Percentiles rank a stretch among this genome's conserved stretches.
phyloP scores from a whole-genome alignment of 495 filamentous ascomycete genomes.

The Daldinia caldariorum region DNA sequence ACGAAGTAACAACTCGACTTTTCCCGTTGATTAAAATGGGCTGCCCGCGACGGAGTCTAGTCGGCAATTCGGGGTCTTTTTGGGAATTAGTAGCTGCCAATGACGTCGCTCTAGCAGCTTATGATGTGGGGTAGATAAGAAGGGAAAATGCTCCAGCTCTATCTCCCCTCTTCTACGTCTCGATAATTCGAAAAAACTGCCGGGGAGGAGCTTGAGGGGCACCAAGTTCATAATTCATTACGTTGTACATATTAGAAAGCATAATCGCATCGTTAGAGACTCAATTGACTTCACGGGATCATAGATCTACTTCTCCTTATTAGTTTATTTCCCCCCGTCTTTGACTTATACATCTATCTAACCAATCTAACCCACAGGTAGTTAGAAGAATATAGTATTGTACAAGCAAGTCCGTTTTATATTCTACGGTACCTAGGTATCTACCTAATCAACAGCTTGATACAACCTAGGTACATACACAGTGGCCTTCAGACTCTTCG shows the following conservation, averaged over 20 bases:
- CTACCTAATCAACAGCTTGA: no score
- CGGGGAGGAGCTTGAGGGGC: slow-evolving; percentile 41
- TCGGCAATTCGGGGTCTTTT: slow-evolving; percentile 40
- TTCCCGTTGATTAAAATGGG: slow-evolving; percentile 8
- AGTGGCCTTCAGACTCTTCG: not conserved
- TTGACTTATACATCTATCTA: not conserved
- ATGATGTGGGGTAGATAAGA: slow-evolving; percentile 42
- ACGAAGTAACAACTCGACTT: not conserved
- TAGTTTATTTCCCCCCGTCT: not conserved
- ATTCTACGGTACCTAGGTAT: not conserved
- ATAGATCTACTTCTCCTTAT: not conserved
- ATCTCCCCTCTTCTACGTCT: slow-evolving; percentile 16
- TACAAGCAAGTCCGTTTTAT: no score
- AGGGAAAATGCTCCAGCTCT: slow-evolving; percentile 17
- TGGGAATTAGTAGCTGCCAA: slow-evolving; percentile 19
- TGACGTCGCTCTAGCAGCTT: slow-evolving; percentile 31
- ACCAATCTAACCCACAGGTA: slow-evolving; percentile 3
- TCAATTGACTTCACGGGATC: slow-evolving; percentile 14
- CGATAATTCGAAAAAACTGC: slow-evolving; percentile 28
- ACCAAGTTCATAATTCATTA: slow-evolving; percentile 19
- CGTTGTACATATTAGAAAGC: slow-evolving; percentile 35
- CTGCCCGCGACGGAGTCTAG: slow-evolving; percentile 23
- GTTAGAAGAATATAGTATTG: no score
- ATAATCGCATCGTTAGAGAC: slow-evolving; percentile 24
- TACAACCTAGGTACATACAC: not conserved